phyloP scores from a whole-genome alignment of 805 yeast species.

The Kodamaea leandrae region DNA sequence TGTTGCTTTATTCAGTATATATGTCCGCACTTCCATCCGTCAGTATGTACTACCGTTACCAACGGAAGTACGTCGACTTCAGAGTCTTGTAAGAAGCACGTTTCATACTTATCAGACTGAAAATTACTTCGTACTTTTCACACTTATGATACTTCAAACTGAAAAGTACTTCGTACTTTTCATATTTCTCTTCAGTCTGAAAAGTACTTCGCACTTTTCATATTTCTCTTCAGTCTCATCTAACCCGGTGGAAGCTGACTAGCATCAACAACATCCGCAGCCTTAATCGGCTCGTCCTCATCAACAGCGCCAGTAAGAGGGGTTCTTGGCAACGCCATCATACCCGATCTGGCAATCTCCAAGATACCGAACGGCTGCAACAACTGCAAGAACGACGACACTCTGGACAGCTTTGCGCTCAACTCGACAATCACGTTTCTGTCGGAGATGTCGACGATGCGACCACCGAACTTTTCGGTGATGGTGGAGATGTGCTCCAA shows the following conservation, averaged over 20 bases:
- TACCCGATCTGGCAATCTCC: conserved; percentile 96
- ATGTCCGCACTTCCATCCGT: too few relatives aligned
- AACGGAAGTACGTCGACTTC: too few relatives aligned
- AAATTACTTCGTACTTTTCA: too few relatives aligned
- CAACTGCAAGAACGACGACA: conserved; percentile 81
- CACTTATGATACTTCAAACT: too few relatives aligned
- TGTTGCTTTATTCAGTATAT: too few relatives aligned
- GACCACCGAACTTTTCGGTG: conserved; percentile 88
- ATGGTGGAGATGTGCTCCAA: conserved; percentile 78
- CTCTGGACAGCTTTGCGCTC: conserved; percentile 88
- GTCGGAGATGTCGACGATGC: conserved; percentile 86
- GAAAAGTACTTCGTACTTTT: too few relatives aligned
- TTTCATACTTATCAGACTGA: too few relatives aligned
- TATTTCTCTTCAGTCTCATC: too few relatives aligned
- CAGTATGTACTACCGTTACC: too few relatives aligned
- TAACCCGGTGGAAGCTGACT: conserved; percentile 95
- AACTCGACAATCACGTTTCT: conserved; percentile 93
- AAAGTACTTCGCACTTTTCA: too few relatives aligned
- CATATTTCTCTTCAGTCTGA: too few relatives aligned
- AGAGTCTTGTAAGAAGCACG: background rate
- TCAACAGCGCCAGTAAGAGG: conserved; percentile 59
- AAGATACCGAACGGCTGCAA: conserved; percentile 94
- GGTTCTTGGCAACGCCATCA: conserved; percentile 98
- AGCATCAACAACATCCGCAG: conserved; percentile 75
- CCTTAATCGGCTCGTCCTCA: conserved; percentile 51